Evolutionary conservation across 441 rosid species (phyloP), one percentile per base, ranked within the genome.

Genomic region (Eruca vesicaria): DNA sequence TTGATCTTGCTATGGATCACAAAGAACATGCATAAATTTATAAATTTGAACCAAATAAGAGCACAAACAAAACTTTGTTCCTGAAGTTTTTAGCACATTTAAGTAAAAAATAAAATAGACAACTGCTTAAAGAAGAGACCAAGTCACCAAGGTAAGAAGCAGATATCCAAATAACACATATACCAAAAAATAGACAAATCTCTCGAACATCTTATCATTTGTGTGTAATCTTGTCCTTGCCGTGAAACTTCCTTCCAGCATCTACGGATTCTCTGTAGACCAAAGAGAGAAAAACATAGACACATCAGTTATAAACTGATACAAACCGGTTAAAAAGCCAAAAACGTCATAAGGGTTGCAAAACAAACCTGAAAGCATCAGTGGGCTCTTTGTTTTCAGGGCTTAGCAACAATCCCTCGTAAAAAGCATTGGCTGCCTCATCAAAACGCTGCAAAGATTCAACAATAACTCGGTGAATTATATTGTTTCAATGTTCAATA

Each of bases 401-500:
- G 76, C 86, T 87, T 33, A 92, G 91, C 78, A 66, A 68, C 75
- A 90, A 97, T 32, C 98, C 97, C 79, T 92, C 97, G 10, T 90
- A 92, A 75, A 95, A 95, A 21, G 94, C 83, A 84, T 89, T 95
- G 68, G 99, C 98, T 31, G 99, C 99, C 79, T 92, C 98, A 0
- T 92, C 98, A 57, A 85, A 95, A 79, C 88, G 88, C 99, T 92
- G 26, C 26, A 87, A 35, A 32, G 65, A 77, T 55, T 57, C 67
- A 78, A 59, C 14, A 26, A 28, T 56, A 69, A 15, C 32, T 32
- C 15, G 43, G 56, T 68, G 63, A 68, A 19, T 3, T 19, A 55
- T 26, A 62, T 38, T 0, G 38, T 67, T 31, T 23, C 41, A 12
- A 26, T 12, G 21, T 29, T 59, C 2, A 36, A 57, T 20, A 52